A percentile compares a stretch with the other conserved stretches of the same genome.
Conservation (phyloP, 345 rosid species). For the Pistacia vera region DNA sequence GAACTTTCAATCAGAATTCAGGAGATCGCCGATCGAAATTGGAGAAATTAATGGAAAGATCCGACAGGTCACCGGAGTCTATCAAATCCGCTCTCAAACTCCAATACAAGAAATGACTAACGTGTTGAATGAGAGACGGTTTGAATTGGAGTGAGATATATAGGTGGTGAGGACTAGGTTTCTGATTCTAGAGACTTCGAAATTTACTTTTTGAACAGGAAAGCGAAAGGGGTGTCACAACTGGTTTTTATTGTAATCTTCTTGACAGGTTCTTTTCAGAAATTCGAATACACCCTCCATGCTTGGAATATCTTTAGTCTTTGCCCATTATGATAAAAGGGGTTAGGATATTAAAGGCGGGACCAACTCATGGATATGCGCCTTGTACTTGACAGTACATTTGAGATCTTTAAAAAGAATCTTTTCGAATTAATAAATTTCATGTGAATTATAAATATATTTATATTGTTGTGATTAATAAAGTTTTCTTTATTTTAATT, state of each 20-base stretch:
- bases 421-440: too few species aligned
- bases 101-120: not conserved
- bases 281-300: not conserved
- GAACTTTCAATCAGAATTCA: slow-evolving; percentile 49
- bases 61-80: slow-evolving; percentile 10
- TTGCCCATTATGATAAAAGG: not conserved
- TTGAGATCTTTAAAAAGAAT: too few species aligned
- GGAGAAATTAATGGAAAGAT: not conserved
- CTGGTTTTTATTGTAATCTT: not conserved
- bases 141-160: not conserved
- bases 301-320: not conserved
- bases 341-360: not conserved
- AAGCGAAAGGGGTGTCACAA: slow-evolving; percentile 21
- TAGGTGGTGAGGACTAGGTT: not conserved
- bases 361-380: not conserved
- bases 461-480: too few species aligned
- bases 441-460: too few species aligned
- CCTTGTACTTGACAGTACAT: not conserved
- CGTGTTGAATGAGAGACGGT: too few species aligned
- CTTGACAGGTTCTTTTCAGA: not conserved
- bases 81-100: not conserved
- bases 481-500: too few species aligned
- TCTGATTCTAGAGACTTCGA: slow-evolving; percentile 27
- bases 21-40: slow-evolving; percentile 32
- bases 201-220: slow-evolving; percentile 2